phyloP scores from a whole-genome alignment of 106 monocot genomes.

The Dendrobium huoshanense region DNA sequence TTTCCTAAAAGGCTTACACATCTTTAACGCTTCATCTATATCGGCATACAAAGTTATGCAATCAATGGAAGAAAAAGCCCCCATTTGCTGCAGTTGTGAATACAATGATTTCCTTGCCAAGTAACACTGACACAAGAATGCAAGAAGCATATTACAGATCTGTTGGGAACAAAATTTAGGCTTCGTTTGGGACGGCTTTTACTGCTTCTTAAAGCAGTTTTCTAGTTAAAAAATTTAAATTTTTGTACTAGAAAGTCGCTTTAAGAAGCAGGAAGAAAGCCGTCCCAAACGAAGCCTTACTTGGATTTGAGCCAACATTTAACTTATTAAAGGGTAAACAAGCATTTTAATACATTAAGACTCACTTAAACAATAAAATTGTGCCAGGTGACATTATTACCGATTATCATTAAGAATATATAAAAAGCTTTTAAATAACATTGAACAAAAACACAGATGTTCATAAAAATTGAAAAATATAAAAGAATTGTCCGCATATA shows the following conservation, averaged over 20 bases:
- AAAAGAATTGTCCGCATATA: no score
- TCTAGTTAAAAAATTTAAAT: no score
- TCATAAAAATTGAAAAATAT: no score
- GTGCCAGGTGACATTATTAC: background rate
- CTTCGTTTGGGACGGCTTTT: no score
- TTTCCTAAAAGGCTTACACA: slow-evolving; percentile 35
- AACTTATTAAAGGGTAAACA: background rate
- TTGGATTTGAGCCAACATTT: background rate
- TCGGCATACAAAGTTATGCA: slow-evolving; percentile 47
- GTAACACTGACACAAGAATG: slow-evolving; percentile 47
- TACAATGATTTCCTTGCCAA: slow-evolving; percentile 70
- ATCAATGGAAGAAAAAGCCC: slow-evolving; percentile 50
- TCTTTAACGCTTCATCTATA: slow-evolving; percentile 57
- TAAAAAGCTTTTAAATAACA: background rate
- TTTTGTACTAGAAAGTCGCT: no score
- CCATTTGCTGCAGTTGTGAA: slow-evolving; percentile 54
- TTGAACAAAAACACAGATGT: no score
- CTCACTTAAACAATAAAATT: background rate
- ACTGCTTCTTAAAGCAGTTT: no score
- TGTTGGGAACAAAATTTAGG: background rate
- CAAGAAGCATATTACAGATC: background rate
- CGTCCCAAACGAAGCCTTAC: background rate
- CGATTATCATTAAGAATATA: background rate
- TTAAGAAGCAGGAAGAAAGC: no score
- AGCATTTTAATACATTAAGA: no score